Conservation (phyloP, 1,284 basidiomycete species). For the Leccinum subfulvum region DNA sequence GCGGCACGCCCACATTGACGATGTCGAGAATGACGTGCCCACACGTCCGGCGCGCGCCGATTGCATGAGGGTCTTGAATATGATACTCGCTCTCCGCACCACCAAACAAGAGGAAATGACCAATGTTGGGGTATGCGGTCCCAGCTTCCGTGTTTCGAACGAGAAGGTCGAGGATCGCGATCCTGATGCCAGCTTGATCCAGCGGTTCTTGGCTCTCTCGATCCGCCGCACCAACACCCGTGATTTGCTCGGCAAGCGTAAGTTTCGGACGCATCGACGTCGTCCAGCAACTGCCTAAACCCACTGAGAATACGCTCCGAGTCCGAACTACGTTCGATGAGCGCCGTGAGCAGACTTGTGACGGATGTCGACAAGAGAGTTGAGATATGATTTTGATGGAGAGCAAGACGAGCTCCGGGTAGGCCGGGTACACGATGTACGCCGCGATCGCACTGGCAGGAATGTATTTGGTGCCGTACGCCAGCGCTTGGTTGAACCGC, state of each 20-base stretch:
- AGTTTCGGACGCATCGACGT: too few relatives aligned
- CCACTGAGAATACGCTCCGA: constrained; percentile 85
- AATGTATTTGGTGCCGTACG: constrained; percentile 42
- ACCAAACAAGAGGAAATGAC: too few relatives aligned
- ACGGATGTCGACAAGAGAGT: constrained; percentile 63
- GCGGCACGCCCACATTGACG: constrained; percentile 41
- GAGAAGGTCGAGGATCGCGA: constrained; percentile 60
- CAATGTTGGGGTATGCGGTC: too few relatives aligned
- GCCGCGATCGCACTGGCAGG: background rate
- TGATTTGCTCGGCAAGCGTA: too few relatives aligned
- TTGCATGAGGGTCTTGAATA: too few relatives aligned
- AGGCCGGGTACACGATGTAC: constrained; percentile 71
- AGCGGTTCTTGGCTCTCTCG: constrained; percentile 24
- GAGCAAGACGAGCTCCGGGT: constrained; percentile 76
- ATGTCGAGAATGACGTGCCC: too few relatives aligned
- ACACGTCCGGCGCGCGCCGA: too few relatives aligned
- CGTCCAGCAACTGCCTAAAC: constrained; percentile 72
- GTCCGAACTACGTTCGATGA: constrained; percentile 83
- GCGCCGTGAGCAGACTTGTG: constrained; percentile 65
- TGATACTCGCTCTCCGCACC: too few relatives aligned
- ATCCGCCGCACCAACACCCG: too few relatives aligned
- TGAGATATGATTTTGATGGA: constrained; percentile 76
- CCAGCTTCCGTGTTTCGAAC: too few relatives aligned
- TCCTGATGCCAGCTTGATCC: constrained; percentile 68
- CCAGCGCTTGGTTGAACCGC: constrained; percentile 75